Conservation (phyloP, 2,329 filamentous ascomycete genomes). For the Beauveria medogensis region DNA sequence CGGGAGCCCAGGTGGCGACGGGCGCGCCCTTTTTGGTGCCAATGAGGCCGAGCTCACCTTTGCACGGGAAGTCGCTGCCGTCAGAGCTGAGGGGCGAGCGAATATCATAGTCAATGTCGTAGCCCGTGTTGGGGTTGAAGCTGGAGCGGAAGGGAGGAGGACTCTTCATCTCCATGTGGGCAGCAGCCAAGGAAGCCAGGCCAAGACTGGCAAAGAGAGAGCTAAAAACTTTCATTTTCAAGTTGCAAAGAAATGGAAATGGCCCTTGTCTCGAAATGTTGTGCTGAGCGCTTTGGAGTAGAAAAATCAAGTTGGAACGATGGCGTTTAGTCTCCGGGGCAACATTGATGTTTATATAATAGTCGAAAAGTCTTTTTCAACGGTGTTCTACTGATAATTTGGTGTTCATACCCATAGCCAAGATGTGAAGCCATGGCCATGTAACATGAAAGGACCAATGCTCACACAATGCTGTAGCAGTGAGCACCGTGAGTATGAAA, state of each 20-base stretch:
- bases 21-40: slow-evolving; percentile 27
- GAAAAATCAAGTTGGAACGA: not conserved
- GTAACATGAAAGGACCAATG: slow-evolving; percentile 2
- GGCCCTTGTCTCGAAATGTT: not conserved
- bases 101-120: slow-evolving; percentile 44
- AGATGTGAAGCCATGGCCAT: not conserved
- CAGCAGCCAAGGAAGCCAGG: slow-evolving; percentile 13
- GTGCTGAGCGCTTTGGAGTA: not conserved
- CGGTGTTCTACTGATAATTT: too few relatives aligned
- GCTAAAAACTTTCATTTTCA: slow-evolving; percentile 6
- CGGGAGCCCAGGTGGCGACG: slow-evolving; percentile 43
- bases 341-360: not conserved
- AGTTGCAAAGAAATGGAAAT: not conserved
- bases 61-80: slow-evolving; percentile 54
- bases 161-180: slow-evolving; percentile 23
- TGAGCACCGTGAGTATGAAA: not conserved
- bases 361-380: not conserved
- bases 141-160: slow-evolving; percentile 23
- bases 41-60: slow-evolving; percentile 31
- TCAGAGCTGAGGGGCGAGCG: slow-evolving; percentile 46
- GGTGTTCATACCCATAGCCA: not conserved
- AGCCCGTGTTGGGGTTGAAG: slow-evolving; percentile 20
- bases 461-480: not conserved
- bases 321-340: too few relatives aligned
- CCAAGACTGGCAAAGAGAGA: not conserved